Percentiles rank a stretch among this genome's conserved stretches.
phyloP scores from a whole-genome alignment of 352 stramenopile genomes.

The Phytophthora lateralis region DNA sequence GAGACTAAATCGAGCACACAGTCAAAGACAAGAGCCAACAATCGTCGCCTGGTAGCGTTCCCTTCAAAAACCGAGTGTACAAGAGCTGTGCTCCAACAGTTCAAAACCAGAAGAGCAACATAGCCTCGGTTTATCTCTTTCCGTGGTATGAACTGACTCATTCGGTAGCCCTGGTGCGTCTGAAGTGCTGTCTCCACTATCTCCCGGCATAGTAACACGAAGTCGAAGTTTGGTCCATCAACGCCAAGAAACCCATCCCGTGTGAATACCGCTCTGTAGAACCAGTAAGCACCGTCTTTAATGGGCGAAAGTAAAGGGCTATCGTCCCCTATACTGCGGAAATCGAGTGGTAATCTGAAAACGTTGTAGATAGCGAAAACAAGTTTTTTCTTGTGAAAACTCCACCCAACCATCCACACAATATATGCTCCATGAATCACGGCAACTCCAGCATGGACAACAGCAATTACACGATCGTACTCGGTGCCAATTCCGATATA shows the following conservation, averaged over 20 bases:
- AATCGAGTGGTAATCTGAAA: constrained; percentile 6
- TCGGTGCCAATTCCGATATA: constrained; percentile 32
- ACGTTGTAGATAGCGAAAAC: constrained; percentile 36
- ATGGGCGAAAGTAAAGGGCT: constrained; percentile 2
- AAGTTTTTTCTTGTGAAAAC: constrained; percentile 16
- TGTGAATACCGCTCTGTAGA: constrained; percentile 32
- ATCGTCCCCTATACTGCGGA: constrained; percentile 1
- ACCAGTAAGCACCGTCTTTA: constrained; percentile 19
- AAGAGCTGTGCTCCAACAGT: constrained; percentile 28
- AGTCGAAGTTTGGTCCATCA: constrained; percentile 37
- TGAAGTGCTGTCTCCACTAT: constrained; percentile 20
- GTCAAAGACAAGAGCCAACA: constrained; percentile 30
- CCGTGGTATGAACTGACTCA: constrained; percentile 12
- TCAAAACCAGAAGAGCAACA: constrained; percentile 21
- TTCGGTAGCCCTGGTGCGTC: constrained; percentile 13
- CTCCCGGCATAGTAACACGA: constrained; percentile 20
- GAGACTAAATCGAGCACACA: constrained; percentile 34
- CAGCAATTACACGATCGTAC: constrained; percentile 18
- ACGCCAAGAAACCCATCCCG: constrained; percentile 34
- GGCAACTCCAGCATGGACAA: constrained; percentile 18
- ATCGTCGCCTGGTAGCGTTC: constrained; percentile 1
- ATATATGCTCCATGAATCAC: constrained; percentile 25
- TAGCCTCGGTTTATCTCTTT: constrained; percentile 22
- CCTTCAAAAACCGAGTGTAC: constrained; percentile 4
- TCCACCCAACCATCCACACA: constrained; percentile 34